These are phyloP conservation scores for Saccharomyces hybrid DNA, from an alignment of 1,139 yeast genomes.

Conservation along the genomic window DNA sequence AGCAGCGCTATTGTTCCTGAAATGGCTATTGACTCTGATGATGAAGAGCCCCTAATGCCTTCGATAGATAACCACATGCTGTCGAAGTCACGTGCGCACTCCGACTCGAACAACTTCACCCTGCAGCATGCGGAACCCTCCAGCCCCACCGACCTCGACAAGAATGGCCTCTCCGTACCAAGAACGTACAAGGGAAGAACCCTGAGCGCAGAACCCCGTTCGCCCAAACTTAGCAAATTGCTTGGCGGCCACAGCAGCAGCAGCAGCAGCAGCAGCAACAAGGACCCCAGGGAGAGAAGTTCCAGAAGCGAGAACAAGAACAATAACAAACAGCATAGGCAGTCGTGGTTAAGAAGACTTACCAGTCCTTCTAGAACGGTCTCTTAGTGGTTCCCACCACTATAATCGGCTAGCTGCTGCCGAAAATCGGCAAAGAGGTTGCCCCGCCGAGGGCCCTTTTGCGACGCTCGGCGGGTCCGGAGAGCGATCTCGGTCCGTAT, in stretches of 20 bases:
- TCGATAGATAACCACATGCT: not conserved
- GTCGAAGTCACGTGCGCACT: not conserved
- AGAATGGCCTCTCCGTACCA: not conserved
- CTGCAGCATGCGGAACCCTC: not conserved
- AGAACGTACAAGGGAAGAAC: not conserved
- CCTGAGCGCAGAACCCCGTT: not conserved
- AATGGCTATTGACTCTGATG: not conserved
- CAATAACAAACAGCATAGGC: not conserved
- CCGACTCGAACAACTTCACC: not conserved
- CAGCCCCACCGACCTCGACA: not conserved
- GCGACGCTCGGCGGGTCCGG: conserved; percentile 1
- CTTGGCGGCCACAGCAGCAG: not conserved
- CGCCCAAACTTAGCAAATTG: not conserved
- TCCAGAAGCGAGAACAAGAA: not conserved
- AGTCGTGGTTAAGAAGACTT: conserved; percentile 3
- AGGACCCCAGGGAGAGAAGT: not conserved
- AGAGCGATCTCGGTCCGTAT: conserved; percentile 1
- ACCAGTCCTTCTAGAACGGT: conserved; percentile 1
- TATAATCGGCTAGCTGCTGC: not conserved
- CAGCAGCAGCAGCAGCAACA: not conserved
- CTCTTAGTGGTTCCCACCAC: not conserved
- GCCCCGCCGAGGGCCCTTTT: not conserved
- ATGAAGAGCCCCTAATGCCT: not conserved
- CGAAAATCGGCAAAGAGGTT: not conserved
- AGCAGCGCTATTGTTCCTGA: not conserved